Base-by-base conservation (phyloP, 2,329 filamentous ascomycete species). In the Xylariales sp. region DNA sequence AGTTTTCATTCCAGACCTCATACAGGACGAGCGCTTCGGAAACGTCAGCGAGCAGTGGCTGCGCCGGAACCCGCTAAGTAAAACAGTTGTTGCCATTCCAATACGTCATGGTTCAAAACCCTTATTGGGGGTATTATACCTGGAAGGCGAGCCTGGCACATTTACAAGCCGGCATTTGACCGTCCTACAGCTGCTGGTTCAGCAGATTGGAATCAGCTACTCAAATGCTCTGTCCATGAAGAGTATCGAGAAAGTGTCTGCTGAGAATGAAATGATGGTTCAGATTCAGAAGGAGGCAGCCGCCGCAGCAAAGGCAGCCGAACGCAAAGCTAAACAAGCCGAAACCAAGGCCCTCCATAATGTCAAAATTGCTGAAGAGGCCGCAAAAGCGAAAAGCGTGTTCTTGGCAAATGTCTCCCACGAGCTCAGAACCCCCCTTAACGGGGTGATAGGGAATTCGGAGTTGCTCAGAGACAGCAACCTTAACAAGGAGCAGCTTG, bases 371-470 rank as follows among this genome's bases (percentile, higher is more conserved):
- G 88, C 88, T 13, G 85, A 91, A 55, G 86, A 91, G 58, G 86
- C 86, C 10, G 85, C 85, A 16, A 88, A 85, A 60, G 86, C 85
- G 27, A 91, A 91, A 58, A 85, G 81, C 3, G 87, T 90, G 40
- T 91, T 91, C 62, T 66, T 86, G 30, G 83, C 83, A 28, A 86
- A 87, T 46, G 87, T 91, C 48, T 88, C 83, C 3, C 86, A 91
- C 60, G 86, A 91, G 61, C 65, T 91, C 41, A 79, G 85, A 32
- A 90, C 85, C 2, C 88, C 88, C 1, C 81, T 95, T 34, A 90
- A 91, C 41, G 88, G 88, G 20, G 87, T 94, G 7, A 90, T 94
- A 51, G 88, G 88, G 32, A 94, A 94, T 69, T 86, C 84, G 10
- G 88, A 95, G 58, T 74, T 95, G 13, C 63, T 94, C 6, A 73